Evolutionary conservation across 768 basidiomycete species (phyloP).

Genomic region (Russula virescens): DNA sequence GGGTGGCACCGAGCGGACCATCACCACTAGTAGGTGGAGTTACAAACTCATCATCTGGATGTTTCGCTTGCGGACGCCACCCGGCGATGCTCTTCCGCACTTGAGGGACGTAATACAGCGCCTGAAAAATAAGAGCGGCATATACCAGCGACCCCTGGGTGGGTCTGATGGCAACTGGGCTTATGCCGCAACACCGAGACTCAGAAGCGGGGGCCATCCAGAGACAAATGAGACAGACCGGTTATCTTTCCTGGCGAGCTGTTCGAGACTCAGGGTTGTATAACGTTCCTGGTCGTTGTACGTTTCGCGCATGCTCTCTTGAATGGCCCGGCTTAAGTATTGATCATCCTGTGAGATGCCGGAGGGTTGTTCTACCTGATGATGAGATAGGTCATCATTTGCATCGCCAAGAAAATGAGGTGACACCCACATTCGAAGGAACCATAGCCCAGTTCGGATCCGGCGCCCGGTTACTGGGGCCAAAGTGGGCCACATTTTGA

Average conservation of each 20-base stretch:
- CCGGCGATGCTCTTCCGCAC: constrained; percentile 42
- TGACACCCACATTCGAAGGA: constrained; percentile 50
- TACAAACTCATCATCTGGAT: constrained; percentile 22
- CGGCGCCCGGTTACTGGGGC: constrained; percentile 55
- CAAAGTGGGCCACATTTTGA: constrained; percentile 37
- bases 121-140: constrained; percentile 59
- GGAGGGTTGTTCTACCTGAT: constrained; percentile 24
- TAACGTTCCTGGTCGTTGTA: constrained; percentile 43
- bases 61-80: constrained; percentile 28
- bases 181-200: constrained; percentile 27
- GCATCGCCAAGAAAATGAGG: background rate
- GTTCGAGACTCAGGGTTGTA: constrained; percentile 47
- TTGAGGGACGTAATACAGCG: constrained; percentile 66
- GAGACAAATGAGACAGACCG: constrained; percentile 38
- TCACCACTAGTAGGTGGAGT: constrained; percentile 31
- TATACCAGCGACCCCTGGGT: constrained; percentile 46
- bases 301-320: constrained; percentile 53
- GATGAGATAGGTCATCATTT: background rate
- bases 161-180: constrained; percentile 68
- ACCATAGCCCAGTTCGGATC: constrained; percentile 68
- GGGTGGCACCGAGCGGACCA: constrained; percentile 29
- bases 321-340: constrained; percentile 61
- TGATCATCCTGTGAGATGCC: constrained; percentile 52
- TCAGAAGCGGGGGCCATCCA: background rate
- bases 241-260: constrained; percentile 49